phyloP scores from a whole-genome alignment of 1,284 basidiomycete species.

The Athelia sp. region DNA sequence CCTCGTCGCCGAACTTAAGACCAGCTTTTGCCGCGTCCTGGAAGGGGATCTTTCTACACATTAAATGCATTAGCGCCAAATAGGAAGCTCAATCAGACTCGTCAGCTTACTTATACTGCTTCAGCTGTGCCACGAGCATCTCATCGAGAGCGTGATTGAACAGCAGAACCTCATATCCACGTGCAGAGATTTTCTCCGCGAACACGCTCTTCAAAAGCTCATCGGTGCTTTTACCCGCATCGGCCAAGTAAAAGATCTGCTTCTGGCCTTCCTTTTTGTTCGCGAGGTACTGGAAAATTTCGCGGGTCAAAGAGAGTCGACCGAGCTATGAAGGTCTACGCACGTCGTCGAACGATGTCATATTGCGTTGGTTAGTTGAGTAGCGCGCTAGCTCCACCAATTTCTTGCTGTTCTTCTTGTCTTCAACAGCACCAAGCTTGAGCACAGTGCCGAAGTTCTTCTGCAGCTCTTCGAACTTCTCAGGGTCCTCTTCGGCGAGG shows the following conservation, averaged over 20 bases:
- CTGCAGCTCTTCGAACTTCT: conserved; percentile 67
- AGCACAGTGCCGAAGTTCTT: conserved; percentile 74
- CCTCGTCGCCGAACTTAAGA: conserved; percentile 87
- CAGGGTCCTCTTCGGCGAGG: conserved; percentile 63
- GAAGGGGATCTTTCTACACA: conserved; percentile 70
- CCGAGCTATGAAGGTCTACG: conserved; percentile 13
- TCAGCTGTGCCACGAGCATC: conserved; percentile 71
- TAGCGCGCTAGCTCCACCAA: conserved; percentile 73
- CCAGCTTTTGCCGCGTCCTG: conserved; percentile 94
- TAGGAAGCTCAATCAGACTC: conserved; percentile 6
- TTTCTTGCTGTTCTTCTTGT: conserved; percentile 72
- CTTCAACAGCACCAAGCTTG: conserved; percentile 86
- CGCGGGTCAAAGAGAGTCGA: conserved; percentile 4
- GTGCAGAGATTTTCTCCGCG: conserved; percentile 87
- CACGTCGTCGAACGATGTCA: conserved; percentile 71
- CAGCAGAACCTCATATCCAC: conserved; percentile 91
- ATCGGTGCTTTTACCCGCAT: conserved; percentile 72
- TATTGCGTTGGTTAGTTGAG: conserved; percentile 70
- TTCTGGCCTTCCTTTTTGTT: conserved; percentile 87
- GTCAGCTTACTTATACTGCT: conserved; percentile 71
- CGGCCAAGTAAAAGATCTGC: conserved; percentile 82
- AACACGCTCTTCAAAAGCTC: conserved; percentile 84
- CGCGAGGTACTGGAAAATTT: conserved; percentile 60
- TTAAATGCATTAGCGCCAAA: neutral
- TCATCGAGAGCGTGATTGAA: conserved; percentile 88